These are phyloP conservation scores for Maudiozyma bulderi DNA, from an alignment of 805 yeast species.

Conservation along the genomic window DNA sequence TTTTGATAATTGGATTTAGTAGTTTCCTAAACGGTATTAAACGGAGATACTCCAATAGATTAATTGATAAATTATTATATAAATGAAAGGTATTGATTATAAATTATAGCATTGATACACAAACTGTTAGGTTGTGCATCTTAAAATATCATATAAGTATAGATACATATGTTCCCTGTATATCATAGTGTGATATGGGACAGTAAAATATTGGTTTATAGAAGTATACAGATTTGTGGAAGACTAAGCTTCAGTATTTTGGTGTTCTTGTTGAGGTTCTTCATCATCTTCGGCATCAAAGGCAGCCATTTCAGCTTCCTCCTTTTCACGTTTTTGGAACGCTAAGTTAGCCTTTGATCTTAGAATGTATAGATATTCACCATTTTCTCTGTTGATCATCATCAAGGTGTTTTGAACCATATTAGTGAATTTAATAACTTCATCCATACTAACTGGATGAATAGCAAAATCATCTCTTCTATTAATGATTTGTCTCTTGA, in stretches of 20 bases:
- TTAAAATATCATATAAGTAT: too few relatives aligned
- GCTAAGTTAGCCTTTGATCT: slow-evolving; percentile 50
- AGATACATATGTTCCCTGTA: too few relatives aligned
- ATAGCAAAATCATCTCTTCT: slow-evolving; percentile 44
- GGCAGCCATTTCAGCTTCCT: slow-evolving; percentile 25
- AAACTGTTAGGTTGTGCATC: too few relatives aligned
- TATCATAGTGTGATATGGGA: too few relatives aligned
- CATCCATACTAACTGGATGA: slow-evolving; percentile 6
- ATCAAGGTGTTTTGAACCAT: slow-evolving; percentile 34
- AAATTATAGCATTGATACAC: too few relatives aligned
- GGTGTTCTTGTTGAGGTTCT: slow-evolving; percentile 1
- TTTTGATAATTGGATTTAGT: too few relatives aligned
- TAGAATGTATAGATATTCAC: slow-evolving; percentile 46
- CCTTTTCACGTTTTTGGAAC: slow-evolving; percentile 45
- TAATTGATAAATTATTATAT: too few relatives aligned
- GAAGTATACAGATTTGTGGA: too few relatives aligned
- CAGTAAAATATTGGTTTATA: too few relatives aligned
- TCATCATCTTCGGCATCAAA: neutral
- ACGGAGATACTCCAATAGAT: too few relatives aligned
- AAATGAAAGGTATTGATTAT: too few relatives aligned
- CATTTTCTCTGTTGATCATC: slow-evolving; percentile 48
- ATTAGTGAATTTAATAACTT: slow-evolving; percentile 23
- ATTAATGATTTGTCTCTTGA: slow-evolving; percentile 45
- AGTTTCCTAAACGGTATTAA: too few relatives aligned
- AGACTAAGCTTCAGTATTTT: slow-evolving; percentile 4